Evolutionary conservation across 495 filamentous ascomycete species (phyloP), one percentile per base, ranked within the genome.

Genomic region (Daldinia loculata): DNA sequence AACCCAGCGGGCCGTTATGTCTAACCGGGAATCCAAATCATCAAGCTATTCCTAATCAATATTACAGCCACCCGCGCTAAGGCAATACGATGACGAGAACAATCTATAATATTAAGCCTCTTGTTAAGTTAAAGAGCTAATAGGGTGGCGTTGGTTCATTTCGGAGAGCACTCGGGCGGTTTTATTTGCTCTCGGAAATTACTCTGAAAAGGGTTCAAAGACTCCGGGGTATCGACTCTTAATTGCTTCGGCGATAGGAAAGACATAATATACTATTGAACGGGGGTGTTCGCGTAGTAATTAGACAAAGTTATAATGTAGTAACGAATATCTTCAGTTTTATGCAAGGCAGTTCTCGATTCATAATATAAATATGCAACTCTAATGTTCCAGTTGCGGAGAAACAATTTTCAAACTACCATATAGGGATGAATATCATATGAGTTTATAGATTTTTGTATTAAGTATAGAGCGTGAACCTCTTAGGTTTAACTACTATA

Each of bases 131-230:
- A 17, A 53, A 17, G 15, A 22, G 12, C 11, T 24, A 17, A 15
- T 8, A 17, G 27, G 27, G 26, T 53, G 14, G 24, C 14, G 4
- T 2, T 30, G 27, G 24, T 30, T 7, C 30, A 8, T 7, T 9
- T 30, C 50, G 26, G 50, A 15, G 14, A n/a, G 6, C 15, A 5
- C 26, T 17, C 11, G 15, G 24, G 6, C 27, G 26, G 12, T 29
- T 53, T 53, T 29, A 53, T 53, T 53, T 53, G 6, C 24, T 12
- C 22, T n/a, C 50, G 50, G 50, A n/a, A 53, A 30, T 30, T 30
- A 1, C 30, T 26, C 50, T 22, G 3, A 52, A 52, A 27, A 7
- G 6, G 26, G 50, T 30, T 53, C 27, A 29, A 30, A 30, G 14
- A 30, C 26, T 30, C 50, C 24, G 50, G 26, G 50, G 50, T 53